These are phyloP conservation scores for Cercospora sp. DNA, from an alignment of 2,329 filamentous ascomycete species.

Conservation along the genomic window DNA sequence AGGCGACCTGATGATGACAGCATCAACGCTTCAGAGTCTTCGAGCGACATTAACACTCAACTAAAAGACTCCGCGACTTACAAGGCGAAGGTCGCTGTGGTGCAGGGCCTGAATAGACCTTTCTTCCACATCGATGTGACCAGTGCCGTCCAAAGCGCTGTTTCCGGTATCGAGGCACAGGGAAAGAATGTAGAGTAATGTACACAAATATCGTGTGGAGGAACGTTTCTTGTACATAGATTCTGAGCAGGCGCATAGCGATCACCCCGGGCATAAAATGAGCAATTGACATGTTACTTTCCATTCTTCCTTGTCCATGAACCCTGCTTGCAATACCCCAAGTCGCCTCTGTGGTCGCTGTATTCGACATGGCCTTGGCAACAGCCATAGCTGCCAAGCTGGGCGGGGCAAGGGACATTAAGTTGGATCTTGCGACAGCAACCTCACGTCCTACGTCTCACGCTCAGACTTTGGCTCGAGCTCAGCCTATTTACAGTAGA, in stretches of 20 bases:
- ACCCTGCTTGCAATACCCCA: not conserved
- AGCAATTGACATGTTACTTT: not conserved
- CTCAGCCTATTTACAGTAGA: not conserved
- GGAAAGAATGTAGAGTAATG: constrained; percentile 3
- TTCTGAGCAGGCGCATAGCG: not conserved
- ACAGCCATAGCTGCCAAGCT: not conserved
- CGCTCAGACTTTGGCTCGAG: not conserved
- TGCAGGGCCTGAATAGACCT: constrained; percentile 84
- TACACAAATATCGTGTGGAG: not conserved
- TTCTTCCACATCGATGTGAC: constrained; percentile 94
- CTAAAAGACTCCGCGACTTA: constrained; percentile 48
- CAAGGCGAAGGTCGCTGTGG: constrained; percentile 56
- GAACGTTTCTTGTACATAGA: not conserved
- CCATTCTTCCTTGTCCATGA: not conserved
- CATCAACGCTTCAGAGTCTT: constrained; percentile 31
- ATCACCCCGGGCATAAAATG: not conserved
- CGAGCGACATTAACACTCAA: constrained; percentile 45
- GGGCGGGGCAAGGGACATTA: not conserved
- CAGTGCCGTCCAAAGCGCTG: constrained; percentile 81
- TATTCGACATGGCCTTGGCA: not conserved
- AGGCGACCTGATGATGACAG: constrained; percentile 25
- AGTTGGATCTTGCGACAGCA: constrained; percentile 1
- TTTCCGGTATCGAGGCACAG: constrained; percentile 60
- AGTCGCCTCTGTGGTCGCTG: not conserved
- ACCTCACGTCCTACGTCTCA: not conserved